Conservation (phyloP, 192 early-diverging fungal genomes). For the Entrophospora sp. region DNA sequence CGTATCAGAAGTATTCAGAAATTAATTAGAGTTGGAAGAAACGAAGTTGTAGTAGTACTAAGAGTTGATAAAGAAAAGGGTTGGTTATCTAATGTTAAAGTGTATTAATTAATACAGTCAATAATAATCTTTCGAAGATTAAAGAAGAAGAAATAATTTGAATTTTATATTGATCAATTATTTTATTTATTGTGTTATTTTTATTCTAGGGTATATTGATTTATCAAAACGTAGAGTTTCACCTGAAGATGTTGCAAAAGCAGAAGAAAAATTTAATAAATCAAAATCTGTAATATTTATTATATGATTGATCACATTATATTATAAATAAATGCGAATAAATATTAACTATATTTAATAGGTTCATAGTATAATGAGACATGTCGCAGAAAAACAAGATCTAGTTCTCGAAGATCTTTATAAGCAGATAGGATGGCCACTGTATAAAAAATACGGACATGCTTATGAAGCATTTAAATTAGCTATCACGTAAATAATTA, state of each 20-base stretch:
- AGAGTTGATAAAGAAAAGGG: constrained; percentile 97
- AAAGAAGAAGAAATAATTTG: too few relatives aligned
- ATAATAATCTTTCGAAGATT: too few relatives aligned
- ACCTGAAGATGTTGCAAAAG: constrained; percentile 79
- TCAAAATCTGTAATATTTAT: constrained; percentile 61
- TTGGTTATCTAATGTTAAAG: constrained; percentile 22
- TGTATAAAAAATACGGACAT: constrained; percentile 93
- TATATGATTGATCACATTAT: not conserved
- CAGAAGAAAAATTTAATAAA: constrained; percentile 90
- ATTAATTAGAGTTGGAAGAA: constrained; percentile 83
- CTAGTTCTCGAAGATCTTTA: constrained; percentile 79
- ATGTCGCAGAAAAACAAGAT: constrained; percentile 81
- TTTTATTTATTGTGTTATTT: not conserved
- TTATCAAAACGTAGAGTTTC: constrained; percentile 90
- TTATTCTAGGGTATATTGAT: constrained; percentile 83
- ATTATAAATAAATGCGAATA: not conserved
- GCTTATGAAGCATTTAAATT: constrained; percentile 96
- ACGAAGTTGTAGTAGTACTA: constrained; percentile 89
- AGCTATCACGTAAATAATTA: constrained; percentile 62
- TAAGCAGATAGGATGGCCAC: constrained; percentile 80
- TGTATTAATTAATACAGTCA: too few relatives aligned
- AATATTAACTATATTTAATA: not conserved
- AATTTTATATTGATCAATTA: too few relatives aligned
- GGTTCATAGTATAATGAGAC: constrained; percentile 73
- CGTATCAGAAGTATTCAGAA: constrained; percentile 97